Percentiles rank a stretch among this genome's conserved stretches.
These are phyloP conservation scores for Centrapalus pauciflorus DNA, from an alignment of 129 eudicot genomes.

Conservation along the genomic window DNA sequence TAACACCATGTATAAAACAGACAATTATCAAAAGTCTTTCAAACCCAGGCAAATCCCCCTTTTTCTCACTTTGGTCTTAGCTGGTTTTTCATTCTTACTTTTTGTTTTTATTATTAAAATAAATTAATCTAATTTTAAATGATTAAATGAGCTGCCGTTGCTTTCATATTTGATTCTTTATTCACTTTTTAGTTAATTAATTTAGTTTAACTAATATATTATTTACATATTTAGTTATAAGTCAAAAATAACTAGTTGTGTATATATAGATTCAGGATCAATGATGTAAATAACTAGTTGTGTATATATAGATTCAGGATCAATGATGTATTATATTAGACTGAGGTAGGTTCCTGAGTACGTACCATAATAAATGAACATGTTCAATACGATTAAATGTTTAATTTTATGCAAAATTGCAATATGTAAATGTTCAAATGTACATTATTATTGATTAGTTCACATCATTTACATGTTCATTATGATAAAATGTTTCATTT, in stretches of 20 bases:
- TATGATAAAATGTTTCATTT: no score
- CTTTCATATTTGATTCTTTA: constrained; percentile 27
- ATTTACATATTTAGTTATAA: neutral
- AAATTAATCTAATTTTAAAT: neutral
- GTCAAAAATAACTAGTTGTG: neutral
- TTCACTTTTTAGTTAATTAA: constrained; percentile 21
- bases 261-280: neutral
- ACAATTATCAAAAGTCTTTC: constrained; percentile 36
- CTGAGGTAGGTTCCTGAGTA: no score
- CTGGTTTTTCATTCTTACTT: constrained; percentile 24
- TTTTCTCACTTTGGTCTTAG: constrained; percentile 32
- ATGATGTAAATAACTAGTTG: neutral
- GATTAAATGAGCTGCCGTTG: constrained; percentile 12
- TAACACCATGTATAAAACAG: constrained; percentile 31
- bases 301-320: neutral
- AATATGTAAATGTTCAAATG: no score
- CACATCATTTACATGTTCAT: no score
- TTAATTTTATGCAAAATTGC: no score
- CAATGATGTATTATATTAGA: no score
- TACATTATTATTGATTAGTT: no score
- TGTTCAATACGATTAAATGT: no score
- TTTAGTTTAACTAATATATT: neutral
- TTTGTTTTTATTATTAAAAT: constrained; percentile 9
- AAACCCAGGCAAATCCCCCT: constrained; percentile 32
- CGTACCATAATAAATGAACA: neutral